Evolutionary conservation across 768 basidiomycete genomes (phyloP).

Genomic region (Boletellus ananiceps): DNA sequence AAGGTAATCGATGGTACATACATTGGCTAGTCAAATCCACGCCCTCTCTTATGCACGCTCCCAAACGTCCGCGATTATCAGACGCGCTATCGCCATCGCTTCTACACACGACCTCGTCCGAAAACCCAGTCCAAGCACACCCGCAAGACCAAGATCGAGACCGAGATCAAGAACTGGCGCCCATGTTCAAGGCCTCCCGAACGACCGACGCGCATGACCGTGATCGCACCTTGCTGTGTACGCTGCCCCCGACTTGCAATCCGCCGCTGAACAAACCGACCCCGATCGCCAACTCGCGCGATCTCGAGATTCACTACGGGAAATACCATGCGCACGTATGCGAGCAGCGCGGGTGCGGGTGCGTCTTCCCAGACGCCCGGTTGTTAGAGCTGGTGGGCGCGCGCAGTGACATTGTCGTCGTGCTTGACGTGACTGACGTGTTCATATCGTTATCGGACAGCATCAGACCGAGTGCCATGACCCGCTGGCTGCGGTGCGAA

Average conservation of each 20-base stretch:
- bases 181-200: slow-evolving; percentile 33
- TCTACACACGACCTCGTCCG: slow-evolving; percentile 18
- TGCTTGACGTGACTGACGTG: slow-evolving; percentile 1
- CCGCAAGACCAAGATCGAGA: background rate
- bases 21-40: too few relatives aligned
- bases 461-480: slow-evolving; percentile 89
- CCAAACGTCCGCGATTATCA: slow-evolving; percentile 32
- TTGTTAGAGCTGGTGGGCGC: slow-evolving; percentile 71
- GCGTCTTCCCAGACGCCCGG: slow-evolving; percentile 81
- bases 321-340: slow-evolving; percentile 83
- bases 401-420: background rate
- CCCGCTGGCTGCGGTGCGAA: slow-evolving; percentile 69
- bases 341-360: slow-evolving; percentile 60
- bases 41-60: slow-evolving; percentile 17
- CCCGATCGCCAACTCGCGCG: slow-evolving; percentile 56
- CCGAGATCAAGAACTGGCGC: slow-evolving; percentile 14
- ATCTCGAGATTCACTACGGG: slow-evolving; percentile 80
- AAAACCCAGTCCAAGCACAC: background rate
- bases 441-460: slow-evolving; percentile 31
- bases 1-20: background rate
- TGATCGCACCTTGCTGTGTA: slow-evolving; percentile 54
- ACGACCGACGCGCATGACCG: slow-evolving; percentile 21
- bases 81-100: slow-evolving; percentile 30
- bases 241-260: slow-evolving; percentile 80
- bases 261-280: slow-evolving; percentile 51